phyloP scores from a whole-genome alignment of 2,329 filamentous ascomycete species.

The Penicillium capsulatum region DNA sequence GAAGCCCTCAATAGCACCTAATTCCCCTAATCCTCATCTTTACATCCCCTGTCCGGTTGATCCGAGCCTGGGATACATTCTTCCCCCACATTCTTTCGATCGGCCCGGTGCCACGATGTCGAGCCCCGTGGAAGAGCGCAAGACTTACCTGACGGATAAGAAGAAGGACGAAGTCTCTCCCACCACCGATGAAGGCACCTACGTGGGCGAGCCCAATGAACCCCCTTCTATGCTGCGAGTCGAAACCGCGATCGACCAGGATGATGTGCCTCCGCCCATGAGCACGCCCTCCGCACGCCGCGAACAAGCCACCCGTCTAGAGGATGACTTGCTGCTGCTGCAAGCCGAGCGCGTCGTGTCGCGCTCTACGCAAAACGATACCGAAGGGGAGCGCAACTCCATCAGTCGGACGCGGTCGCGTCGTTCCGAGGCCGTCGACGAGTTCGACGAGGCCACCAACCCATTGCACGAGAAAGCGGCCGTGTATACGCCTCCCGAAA shows the following conservation, averaged over 20 bases:
- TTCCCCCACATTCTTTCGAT: slow-evolving; percentile 11
- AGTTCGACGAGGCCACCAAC: slow-evolving; percentile 64
- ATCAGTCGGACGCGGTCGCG: slow-evolving; percentile 52
- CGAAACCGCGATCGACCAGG: slow-evolving; percentile 24
- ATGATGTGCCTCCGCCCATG: slow-evolving; percentile 10
- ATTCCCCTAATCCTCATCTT: background rate
- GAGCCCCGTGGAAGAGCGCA: slow-evolving; percentile 30
- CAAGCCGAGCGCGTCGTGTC: slow-evolving; percentile 61
- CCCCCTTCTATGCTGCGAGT: slow-evolving; percentile 21
- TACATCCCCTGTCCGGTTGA: slow-evolving; percentile 5
- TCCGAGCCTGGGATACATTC: slow-evolving; percentile 4
- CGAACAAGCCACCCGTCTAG: slow-evolving; percentile 57
- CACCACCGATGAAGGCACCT: slow-evolving; percentile 31
- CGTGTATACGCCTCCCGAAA: slow-evolving; percentile 60
- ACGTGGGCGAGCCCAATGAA: slow-evolving; percentile 24
- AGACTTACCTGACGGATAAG: slow-evolving; percentile 24
- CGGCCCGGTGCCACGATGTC: slow-evolving; percentile 36
- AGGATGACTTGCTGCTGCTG: slow-evolving; percentile 63
- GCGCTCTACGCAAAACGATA: slow-evolving; percentile 33
- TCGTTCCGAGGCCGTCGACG: slow-evolving; percentile 56
- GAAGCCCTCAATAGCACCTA: no score
- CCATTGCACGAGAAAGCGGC: slow-evolving; percentile 64
- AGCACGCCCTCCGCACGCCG: slow-evolving; percentile 54
- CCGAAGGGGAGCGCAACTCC: slow-evolving; percentile 40
- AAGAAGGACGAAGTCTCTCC: slow-evolving; percentile 26